A percentile compares a stretch with the other conserved stretches of the same genome.
Evolutionary conservation across 768 basidiomycete species (phyloP).

Genomic region (Dictyophora rubrovolvata): DNA sequence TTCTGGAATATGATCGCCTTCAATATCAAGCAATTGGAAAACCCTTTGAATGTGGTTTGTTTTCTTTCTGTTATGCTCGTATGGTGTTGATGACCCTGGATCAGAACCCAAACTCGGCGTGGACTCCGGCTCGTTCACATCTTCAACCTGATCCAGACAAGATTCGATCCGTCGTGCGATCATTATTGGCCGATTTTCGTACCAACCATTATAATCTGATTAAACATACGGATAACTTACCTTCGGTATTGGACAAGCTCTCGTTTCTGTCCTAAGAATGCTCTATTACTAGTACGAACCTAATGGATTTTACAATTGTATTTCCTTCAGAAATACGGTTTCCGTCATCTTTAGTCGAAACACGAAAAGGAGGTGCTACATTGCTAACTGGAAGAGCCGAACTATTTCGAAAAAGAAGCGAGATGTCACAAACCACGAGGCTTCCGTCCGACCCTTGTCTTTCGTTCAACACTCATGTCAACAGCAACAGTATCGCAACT

Average conservation of each 20-base stretch:
- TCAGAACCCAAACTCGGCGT: not conserved
- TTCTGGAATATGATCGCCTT: conserved; percentile 4
- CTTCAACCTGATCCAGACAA: not conserved
- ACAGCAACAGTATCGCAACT: not conserved
- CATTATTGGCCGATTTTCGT: not conserved
- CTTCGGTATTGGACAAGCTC: not conserved
- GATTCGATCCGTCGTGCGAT: not conserved
- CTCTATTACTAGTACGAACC: too few species aligned
- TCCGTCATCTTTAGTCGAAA: too few species aligned
- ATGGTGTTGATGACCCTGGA: not conserved
- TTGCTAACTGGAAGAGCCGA: too few species aligned
- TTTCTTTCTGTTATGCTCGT: not conserved
- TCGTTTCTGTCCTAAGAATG: not conserved
- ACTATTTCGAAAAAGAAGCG: not conserved
- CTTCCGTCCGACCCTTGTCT: not conserved
- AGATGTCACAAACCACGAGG: not conserved
- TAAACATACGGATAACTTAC: not conserved
- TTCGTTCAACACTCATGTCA: too few species aligned
- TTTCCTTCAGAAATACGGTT: too few species aligned
- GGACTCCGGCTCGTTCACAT: not conserved
- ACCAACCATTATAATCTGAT: not conserved
- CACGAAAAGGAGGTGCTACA: too few species aligned
- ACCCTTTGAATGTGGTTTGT: not conserved
- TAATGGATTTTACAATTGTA: too few species aligned
- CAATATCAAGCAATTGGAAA: not conserved